Conservation (phyloP, 495 filamentous ascomycete species). For the Lasiosphaeria ovina region DNA sequence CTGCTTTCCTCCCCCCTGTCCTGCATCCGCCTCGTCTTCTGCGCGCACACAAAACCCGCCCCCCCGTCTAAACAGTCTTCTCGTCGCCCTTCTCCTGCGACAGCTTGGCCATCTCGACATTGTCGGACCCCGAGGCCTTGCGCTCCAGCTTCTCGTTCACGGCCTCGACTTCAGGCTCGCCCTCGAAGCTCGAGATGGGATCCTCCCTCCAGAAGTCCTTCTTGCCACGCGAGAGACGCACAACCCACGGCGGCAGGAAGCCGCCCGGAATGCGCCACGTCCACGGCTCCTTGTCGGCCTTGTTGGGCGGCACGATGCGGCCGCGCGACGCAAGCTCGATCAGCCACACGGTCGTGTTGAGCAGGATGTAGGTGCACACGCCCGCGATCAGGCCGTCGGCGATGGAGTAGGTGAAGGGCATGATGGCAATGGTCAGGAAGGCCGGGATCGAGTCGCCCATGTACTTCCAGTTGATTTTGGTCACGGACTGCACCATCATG, state of each 20-base stretch:
- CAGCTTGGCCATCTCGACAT: not conserved
- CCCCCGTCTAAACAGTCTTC: constrained; percentile 8
- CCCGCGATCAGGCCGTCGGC: constrained; percentile 75
- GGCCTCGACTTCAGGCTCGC: constrained; percentile 3
- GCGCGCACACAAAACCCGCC: not conserved
- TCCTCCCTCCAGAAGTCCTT: constrained; percentile 33
- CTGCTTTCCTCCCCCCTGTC: too few relatives aligned
- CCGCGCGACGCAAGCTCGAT: constrained; percentile 63
- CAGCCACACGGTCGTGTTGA: constrained; percentile 65
- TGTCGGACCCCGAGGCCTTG: constrained; percentile 13
- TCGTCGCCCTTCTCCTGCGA: not conserved
- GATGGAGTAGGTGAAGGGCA: constrained; percentile 85
- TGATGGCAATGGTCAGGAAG: constrained; percentile 74
- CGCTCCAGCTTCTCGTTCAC: constrained; percentile 14
- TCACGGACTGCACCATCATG: constrained; percentile 72
- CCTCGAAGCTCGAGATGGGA: not conserved
- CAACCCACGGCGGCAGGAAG: constrained; percentile 67
- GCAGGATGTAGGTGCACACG: constrained; percentile 66
- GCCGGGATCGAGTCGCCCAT: constrained; percentile 74
- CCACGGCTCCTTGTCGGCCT: constrained; percentile 72
- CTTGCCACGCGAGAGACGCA: constrained; percentile 59
- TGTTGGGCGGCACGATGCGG: constrained; percentile 67
- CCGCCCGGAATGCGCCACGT: constrained; percentile 66
- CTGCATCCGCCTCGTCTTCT: too few relatives aligned
- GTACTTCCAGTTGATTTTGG: constrained; percentile 83